Conservation (phyloP, 148 eudicot species). For the Fagopyrum esculentum region DNA sequence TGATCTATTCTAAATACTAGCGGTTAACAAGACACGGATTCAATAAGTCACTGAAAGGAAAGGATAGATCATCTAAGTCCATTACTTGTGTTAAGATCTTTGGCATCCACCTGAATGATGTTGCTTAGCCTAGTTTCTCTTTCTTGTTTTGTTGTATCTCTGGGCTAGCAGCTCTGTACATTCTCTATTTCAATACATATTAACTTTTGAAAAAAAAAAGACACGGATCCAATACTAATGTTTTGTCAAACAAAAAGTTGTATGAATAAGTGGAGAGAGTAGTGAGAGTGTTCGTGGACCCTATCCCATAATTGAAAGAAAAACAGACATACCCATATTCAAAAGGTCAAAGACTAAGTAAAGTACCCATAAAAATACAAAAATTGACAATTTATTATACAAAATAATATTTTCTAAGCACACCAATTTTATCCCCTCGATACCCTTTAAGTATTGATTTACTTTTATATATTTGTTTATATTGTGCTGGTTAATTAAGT, state of each 20-base stretch:
- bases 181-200: no score
- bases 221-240: neutral
- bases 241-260: neutral
- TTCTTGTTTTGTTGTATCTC: no score
- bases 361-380: neutral
- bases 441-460: neutral
- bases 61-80: no score
- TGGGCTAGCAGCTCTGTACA: no score
- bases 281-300: neutral
- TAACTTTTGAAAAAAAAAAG: no score
- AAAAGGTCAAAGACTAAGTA: neutral
- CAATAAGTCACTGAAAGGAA: no score
- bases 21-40: no score
- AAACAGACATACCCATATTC: neutral
- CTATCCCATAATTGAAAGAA: neutral
- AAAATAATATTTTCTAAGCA: neutral
- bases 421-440: neutral
- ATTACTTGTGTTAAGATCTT: no score
- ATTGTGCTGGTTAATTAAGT: neutral
- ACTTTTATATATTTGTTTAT: neutral
- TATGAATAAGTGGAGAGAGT: conserved; percentile 1
- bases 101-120: no score
- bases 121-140: no score
- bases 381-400: neutral
- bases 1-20: no score